phyloP scores from a whole-genome alignment of 805 yeast species.

The Hemisphaericaspora nanyangensis region DNA sequence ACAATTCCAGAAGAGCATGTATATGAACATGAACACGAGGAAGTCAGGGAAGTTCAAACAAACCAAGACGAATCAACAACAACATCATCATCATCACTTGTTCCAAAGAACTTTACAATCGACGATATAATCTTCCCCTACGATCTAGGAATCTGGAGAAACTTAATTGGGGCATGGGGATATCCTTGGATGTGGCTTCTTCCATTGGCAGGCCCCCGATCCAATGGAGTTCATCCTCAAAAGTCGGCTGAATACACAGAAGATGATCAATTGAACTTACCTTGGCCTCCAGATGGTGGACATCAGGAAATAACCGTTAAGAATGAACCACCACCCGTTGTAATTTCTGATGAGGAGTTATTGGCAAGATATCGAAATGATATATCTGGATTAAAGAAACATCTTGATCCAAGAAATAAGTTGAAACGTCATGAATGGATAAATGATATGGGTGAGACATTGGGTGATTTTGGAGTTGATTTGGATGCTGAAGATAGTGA shows the following conservation, averaged over 20 bases:
- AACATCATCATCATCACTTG: constrained; percentile 10
- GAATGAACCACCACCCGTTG: constrained; percentile 7
- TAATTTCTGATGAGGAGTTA: constrained; percentile 12
- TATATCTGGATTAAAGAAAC: constrained; percentile 21
- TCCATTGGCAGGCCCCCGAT: constrained; percentile 66
- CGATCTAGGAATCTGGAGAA: constrained; percentile 60
- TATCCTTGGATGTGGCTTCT: constrained; percentile 60
- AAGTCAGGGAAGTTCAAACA: not conserved
- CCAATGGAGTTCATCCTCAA: constrained; percentile 55
- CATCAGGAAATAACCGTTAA: constrained; percentile 32
- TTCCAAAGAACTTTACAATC: constrained; percentile 41
- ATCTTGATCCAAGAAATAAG: constrained; percentile 35
- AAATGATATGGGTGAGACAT: constrained; percentile 78
- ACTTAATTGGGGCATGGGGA: constrained; percentile 55
- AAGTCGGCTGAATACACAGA: constrained; percentile 49
- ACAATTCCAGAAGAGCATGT: constrained; percentile 1
- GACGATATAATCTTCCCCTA: constrained; percentile 83
- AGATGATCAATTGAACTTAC: constrained; percentile 59
- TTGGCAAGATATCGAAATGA: constrained; percentile 10
- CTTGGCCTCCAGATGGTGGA: constrained; percentile 94
- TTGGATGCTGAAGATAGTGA: constrained; percentile 50
- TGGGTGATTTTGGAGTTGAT: constrained; percentile 89
- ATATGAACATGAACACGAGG: constrained; percentile 3
- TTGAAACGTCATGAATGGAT: constrained; percentile 53
- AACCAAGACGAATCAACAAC: constrained; percentile 4